Base-by-base conservation (phyloP, 352 stramenopile species). In the Phytophthora pluvialis region DNA sequence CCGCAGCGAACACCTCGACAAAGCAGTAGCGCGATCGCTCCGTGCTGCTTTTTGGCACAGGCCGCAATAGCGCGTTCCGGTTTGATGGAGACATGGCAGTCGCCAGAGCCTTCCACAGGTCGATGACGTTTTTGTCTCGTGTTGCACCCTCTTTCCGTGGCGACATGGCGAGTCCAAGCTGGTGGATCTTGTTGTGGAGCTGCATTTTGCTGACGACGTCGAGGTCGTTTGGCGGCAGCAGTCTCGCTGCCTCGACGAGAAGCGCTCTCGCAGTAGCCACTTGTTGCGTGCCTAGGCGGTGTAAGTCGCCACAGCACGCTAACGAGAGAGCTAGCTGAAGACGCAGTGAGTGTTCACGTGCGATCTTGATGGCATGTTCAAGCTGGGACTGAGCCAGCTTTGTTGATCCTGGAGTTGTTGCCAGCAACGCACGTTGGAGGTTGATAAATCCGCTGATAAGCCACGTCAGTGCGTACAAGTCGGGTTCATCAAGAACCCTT, bases 381-480 rank as follows among this genome's bases (percentile, higher is more conserved):
- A 80, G 49, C 58, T 86, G 75, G 0, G 49, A 50, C 12, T 72
- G 55, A 5, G 72, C 74, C 10, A 81, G 51, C 44, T 25, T 68
- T 16, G 63, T 66, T 5, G 43, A 52, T 4, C 26, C 32, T 15
- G 26, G 11, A 4, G 42, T 5, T 15, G 51, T 73, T 16, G 18
- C 42, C 54, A 66, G 35, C 26, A 61, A 40, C 10, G 59, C 31
- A 1, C 59, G 53, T 13, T 80, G 64, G 1, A 77, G 39, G 32
- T 85, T 81, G 35, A 85, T 77, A 56, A 77, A 82, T 0, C 71
- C 77, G 32, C 75, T 83, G 3, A 69, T 63, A 32, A 86, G 63
- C 77, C 72, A 86, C 42, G 77, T 72, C 33, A 86, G 68, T 3
- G 72, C 64, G 33, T 68, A 49, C 36, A 86, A 49, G 53, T 86